These are phyloP conservation scores for Spergularia azorica DNA, from an alignment of 179 eudicot genomes.

Conservation along the genomic window DNA sequence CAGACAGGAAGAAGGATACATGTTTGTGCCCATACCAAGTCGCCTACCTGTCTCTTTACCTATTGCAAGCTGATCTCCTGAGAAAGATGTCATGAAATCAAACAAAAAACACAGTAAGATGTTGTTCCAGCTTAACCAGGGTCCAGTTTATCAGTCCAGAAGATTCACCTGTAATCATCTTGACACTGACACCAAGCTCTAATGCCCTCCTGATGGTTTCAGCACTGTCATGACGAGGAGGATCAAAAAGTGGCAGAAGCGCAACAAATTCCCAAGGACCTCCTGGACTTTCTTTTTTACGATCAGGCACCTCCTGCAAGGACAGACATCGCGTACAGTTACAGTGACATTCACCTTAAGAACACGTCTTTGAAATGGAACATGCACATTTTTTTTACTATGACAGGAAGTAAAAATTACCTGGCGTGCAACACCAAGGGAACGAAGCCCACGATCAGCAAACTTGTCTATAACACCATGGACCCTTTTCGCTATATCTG, in stretches of 20 bases:
- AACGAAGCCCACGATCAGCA: constrained; percentile 43
- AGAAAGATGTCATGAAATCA: not conserved
- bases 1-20: constrained; percentile 46
- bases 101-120: not conserved
- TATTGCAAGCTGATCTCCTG: constrained; percentile 50
- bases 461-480: constrained; percentile 35
- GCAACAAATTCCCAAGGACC: constrained; percentile 56
- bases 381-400: not conserved
- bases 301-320: constrained; percentile 45
- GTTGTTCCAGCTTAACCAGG: not conserved
- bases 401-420: constrained; percentile 13
- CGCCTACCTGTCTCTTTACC: constrained; percentile 49
- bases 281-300: constrained; percentile 36
- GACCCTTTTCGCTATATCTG: constrained; percentile 30
- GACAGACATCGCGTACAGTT: not conserved
- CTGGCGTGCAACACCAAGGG: constrained; percentile 42
- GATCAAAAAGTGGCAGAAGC: constrained; percentile 50
- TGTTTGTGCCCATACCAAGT: constrained; percentile 53
- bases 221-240: constrained; percentile 57
- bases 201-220: constrained; percentile 46
- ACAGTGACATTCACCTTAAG: not conserved
- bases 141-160: not conserved
- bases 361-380: too few relatives aligned
- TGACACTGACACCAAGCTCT: constrained; percentile 51
- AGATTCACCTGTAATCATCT: constrained; percentile 51